These are phyloP conservation scores for Kitagawia praeruptora DNA, from an alignment of 129 eudicot genomes.

Conservation along the genomic window DNA sequence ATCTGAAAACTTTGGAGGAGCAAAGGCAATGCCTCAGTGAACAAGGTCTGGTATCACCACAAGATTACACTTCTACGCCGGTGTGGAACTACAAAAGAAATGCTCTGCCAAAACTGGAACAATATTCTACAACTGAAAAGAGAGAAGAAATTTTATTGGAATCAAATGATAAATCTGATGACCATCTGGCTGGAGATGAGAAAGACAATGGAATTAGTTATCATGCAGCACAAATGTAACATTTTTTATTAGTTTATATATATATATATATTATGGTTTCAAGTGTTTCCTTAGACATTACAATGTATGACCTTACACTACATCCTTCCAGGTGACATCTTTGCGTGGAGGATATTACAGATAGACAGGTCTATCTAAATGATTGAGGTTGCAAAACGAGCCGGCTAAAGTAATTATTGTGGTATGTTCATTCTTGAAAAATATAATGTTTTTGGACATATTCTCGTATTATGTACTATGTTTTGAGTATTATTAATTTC, in stretches of 20 bases:
- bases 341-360: background rate
- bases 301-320: background rate
- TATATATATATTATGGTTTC: background rate
- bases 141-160: constrained; percentile 28
- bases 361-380: background rate
- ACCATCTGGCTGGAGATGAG: constrained; percentile 24
- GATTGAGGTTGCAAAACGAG: background rate
- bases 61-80: constrained; percentile 70
- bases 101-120: constrained; percentile 31
- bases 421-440: background rate
- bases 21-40: constrained; percentile 44
- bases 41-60: constrained; percentile 77
- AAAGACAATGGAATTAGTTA: constrained; percentile 29
- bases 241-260: background rate
- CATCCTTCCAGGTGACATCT: background rate
- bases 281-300: background rate
- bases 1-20: constrained; percentile 54
- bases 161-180: constrained; percentile 18
- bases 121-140: constrained; percentile 20
- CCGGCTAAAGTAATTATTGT: background rate
- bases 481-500: background rate
- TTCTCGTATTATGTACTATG: background rate
- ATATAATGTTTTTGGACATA: background rate
- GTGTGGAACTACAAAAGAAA: constrained; percentile 89
- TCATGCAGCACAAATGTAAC: constrained; percentile 27